Conservation (phyloP, 1,284 basidiomycete species). For the Apiotrichum mycotoxinovorans region DNA sequence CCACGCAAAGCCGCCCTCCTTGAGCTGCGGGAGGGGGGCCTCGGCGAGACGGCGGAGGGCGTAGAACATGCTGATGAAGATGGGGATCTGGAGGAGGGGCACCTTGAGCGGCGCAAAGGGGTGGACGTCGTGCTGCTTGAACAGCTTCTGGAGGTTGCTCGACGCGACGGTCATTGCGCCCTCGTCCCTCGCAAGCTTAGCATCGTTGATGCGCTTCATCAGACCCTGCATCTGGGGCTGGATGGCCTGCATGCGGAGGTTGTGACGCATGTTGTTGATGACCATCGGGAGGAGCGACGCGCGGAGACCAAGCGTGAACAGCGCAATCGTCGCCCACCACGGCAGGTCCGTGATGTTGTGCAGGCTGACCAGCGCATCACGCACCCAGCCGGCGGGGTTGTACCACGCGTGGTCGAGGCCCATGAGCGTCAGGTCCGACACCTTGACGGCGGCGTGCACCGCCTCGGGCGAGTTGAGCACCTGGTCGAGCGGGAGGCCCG, state of each 20-base stretch:
- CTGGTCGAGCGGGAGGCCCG: slow-evolving; percentile 35
- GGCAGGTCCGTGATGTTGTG: slow-evolving; percentile 71
- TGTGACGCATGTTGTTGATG: slow-evolving; percentile 63
- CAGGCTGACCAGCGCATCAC: slow-evolving; percentile 63
- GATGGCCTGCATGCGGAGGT: slow-evolving; percentile 65
- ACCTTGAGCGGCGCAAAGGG: slow-evolving; percentile 59
- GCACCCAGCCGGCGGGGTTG: slow-evolving; percentile 63
- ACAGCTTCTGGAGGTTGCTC: slow-evolving; percentile 61
- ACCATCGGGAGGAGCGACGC: slow-evolving; percentile 66
- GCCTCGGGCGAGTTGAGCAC: slow-evolving; percentile 48
- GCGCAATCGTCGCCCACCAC: slow-evolving; percentile 81
- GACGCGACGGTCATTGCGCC: slow-evolving; percentile 58
- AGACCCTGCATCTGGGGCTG: slow-evolving; percentile 59
- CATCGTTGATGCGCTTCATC: slow-evolving; percentile 56
- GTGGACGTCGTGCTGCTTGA: slow-evolving; percentile 67
- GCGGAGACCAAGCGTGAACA: slow-evolving; percentile 67
- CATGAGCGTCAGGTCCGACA: slow-evolving; percentile 72
- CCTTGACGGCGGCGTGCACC: slow-evolving; percentile 55
- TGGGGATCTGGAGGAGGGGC: slow-evolving; percentile 69
- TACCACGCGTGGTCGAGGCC: slow-evolving; percentile 61
- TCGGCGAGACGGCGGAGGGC: slow-evolving; percentile 70
- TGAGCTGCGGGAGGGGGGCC: slow-evolving; percentile 67
- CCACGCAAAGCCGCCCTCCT: slow-evolving; percentile 71
- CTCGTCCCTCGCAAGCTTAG: slow-evolving; percentile 55
- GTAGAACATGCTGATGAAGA: slow-evolving; percentile 83